phyloP scores from a whole-genome alignment of 1,284 basidiomycete species.

The Leucocoprinus gongylophorus region DNA sequence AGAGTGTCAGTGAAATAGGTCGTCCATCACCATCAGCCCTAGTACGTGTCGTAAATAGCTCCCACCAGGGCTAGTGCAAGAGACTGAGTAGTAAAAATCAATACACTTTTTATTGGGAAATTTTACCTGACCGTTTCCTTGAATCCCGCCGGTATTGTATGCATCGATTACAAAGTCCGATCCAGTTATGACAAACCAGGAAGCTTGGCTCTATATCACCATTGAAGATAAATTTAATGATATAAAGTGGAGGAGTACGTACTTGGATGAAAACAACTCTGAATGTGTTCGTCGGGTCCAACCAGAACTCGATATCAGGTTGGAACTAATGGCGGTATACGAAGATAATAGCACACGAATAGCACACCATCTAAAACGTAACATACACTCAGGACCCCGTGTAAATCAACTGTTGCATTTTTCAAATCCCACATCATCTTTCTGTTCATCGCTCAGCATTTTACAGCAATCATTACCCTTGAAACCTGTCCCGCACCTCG shows the following conservation, averaged over 20 bases:
- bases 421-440: conserved; percentile 57
- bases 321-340: conserved; percentile 35
- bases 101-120: neutral
- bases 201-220: conserved; percentile 41
- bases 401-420: conserved; percentile 44
- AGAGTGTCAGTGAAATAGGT: conserved; percentile 56
- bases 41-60: conserved; percentile 26
- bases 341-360: too few relatives aligned
- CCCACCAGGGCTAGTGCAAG: conserved; percentile 28
- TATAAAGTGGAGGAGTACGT: neutral
- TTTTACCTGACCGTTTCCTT: conserved; percentile 53
- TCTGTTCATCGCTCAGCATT: conserved; percentile 22
- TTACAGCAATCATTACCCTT: neutral
- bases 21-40: conserved; percentile 52
- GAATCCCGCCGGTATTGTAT: conserved; percentile 52
- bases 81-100: neutral
- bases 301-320: conserved; percentile 54
- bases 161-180: conserved; percentile 53
- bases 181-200: conserved; percentile 60
- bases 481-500: conserved; percentile 29
- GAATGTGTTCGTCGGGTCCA: conserved; percentile 49
- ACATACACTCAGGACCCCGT: conserved; percentile 47
- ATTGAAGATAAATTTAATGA: neutral
- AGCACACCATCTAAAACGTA: neutral
- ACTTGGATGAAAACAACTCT: conserved; percentile 59